Evolutionary conservation across 2,329 filamentous ascomycete genomes (phyloP).

Genomic region (Trichoderma sp.): DNA sequence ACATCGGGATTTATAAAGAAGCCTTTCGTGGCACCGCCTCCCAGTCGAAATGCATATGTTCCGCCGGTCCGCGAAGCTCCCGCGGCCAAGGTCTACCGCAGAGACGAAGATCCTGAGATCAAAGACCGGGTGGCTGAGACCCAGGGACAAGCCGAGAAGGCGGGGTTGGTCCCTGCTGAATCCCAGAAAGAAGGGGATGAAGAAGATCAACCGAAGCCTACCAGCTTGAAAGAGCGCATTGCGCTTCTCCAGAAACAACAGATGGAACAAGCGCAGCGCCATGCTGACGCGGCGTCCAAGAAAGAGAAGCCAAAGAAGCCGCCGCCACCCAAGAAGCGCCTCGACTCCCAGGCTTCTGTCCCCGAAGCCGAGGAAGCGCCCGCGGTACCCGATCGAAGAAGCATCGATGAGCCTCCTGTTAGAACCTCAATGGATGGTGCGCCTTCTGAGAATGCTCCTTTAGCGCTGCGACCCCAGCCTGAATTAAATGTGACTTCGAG

Average conservation of each 20-base stretch:
- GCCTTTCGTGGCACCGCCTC: constrained; percentile 92
- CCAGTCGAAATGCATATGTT: constrained; percentile 87
- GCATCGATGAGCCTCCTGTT: constrained; percentile 50
- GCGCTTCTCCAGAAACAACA: constrained; percentile 93
- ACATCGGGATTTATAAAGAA: constrained; percentile 82
- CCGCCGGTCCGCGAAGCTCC: constrained; percentile 72
- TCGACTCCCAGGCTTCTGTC: constrained; percentile 48
- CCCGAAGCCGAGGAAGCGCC: constrained; percentile 35
- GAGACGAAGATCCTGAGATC: constrained; percentile 82
- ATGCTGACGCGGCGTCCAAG: constrained; percentile 74
- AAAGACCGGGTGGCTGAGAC: constrained; percentile 66
- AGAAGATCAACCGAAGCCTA: constrained; percentile 86
- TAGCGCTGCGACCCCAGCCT: constrained; percentile 56
- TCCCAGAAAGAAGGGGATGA: constrained; percentile 53
- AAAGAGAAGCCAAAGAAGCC: constrained; percentile 83
- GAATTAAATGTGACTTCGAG: constrained; percentile 61
- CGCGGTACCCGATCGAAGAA: constrained; percentile 47
- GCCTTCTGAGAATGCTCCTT: constrained; percentile 41
- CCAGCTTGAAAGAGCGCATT: constrained; percentile 92
- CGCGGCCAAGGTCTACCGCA: constrained; percentile 73
- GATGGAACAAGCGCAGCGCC: constrained; percentile 80
- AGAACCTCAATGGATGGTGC: constrained; percentile 55
- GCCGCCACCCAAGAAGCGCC: constrained; percentile 59
- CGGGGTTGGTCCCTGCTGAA: constrained; percentile 57
- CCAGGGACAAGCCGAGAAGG: constrained; percentile 66